Base-by-base conservation (phyloP, 1,284 basidiomycete genomes). In the Boletus coffeatus region DNA sequence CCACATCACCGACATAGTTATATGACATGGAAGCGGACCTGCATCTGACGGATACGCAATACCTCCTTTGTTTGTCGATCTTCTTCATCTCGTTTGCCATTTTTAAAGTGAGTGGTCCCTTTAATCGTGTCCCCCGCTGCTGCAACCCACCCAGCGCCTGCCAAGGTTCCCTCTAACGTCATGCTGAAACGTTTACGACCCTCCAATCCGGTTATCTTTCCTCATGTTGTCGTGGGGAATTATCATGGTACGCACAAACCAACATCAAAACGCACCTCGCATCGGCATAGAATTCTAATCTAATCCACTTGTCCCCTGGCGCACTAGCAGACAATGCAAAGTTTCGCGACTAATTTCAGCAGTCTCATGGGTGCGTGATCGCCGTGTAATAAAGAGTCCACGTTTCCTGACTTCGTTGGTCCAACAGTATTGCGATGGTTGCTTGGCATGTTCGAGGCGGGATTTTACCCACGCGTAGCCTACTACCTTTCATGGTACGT, bases 111-210 rank as follows among this genome's bases (percentile, higher is more conserved):
- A 61, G 46, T 43, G 6, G 9, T 3, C 7, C 3, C 25, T 16
- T 18, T 57, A 11, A 21, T 61, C 32, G 13, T 43, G 25, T 37
- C 1, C n/a, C 14, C 11, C 11, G 18, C 18, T 48, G 46, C 34
- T 57, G 16, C n/a, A 34, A 34, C 21, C 46, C 16, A 50, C 18
- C 18, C 18, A 53, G 29, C n/a, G 21, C 34, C 8, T 29, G 2
- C 43, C 4, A 61, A 82, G 80, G 85, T 88, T 16, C 87, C 88
- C 6, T 88, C 86, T 16, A 89, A 89, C 65, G 73, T 90, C 3
- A 83, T 90, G 69, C 75, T 92, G 61, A 91, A 90, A 71, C 82
- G 85, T 29, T 77, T 91, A n/a, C 78, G 86, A 2, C 88, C 88
- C 1, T 86, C 84, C 1, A 21, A 73, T 88, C 55, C 86, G 83